Evolutionary conservation across 2,329 filamentous ascomycete species (phyloP).

Genomic region (Lanzia echinophila): DNA sequence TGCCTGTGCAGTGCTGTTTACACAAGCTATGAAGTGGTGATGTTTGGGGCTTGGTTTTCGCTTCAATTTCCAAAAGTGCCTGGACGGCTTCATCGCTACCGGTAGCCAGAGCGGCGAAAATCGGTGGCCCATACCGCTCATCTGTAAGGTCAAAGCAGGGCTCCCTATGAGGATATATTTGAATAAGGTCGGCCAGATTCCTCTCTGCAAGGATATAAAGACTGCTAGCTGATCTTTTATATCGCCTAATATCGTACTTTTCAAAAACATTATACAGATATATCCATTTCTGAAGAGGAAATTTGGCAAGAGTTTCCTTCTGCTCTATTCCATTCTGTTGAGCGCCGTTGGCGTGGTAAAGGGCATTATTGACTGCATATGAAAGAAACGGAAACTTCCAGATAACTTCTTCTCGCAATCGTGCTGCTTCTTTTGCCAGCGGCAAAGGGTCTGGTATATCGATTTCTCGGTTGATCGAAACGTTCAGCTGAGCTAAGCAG

Average conservation of each 20-base stretch:
- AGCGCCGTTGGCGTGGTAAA: constrained; percentile 37
- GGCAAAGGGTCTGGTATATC: constrained; percentile 13
- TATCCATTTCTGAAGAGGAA: constrained; percentile 29
- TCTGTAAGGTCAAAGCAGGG: constrained; percentile 20
- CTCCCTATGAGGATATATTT: constrained; percentile 17
- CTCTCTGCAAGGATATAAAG: constrained; percentile 35
- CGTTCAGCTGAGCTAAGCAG: constrained; percentile 19
- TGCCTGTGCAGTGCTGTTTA: constrained; percentile 8
- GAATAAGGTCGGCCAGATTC: constrained; percentile 25
- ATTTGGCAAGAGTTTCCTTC: constrained; percentile 29
- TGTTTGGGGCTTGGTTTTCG: background rate
- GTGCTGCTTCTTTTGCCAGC: constrained; percentile 12
- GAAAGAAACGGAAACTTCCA: constrained; percentile 39
- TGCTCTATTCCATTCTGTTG: constrained; percentile 29
- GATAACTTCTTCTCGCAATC: constrained; percentile 19
- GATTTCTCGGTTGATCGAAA: constrained; percentile 10
- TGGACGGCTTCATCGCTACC: constrained; percentile 25
- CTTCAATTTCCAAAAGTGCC: constrained; percentile 21
- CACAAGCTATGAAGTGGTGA: constrained; percentile 9
- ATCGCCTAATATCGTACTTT: constrained; percentile 21
- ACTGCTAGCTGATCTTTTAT: constrained; percentile 23
- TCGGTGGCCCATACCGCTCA: constrained; percentile 31
- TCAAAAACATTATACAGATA: constrained; percentile 29
- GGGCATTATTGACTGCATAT: constrained; percentile 37
- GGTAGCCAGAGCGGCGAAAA: constrained; percentile 33